phyloP scores from a whole-genome alignment of 805 yeast genomes.

The Jamesozyma hellenica region DNA sequence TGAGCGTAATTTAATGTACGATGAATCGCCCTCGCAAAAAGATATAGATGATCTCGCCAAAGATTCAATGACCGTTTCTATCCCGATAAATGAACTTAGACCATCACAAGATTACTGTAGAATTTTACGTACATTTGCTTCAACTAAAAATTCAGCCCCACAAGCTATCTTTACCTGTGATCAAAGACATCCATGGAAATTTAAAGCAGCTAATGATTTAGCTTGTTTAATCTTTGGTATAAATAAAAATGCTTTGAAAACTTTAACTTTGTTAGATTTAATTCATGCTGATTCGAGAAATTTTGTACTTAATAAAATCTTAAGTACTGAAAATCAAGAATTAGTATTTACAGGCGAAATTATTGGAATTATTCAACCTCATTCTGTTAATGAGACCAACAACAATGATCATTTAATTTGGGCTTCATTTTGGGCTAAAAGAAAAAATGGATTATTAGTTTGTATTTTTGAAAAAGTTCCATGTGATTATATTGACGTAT shows the following conservation, averaged over 20 bases:
- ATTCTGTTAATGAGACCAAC: neutral
- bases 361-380: conserved; percentile 61
- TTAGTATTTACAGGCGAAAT: conserved; percentile 75
- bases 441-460: conserved; percentile 57
- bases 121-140: conserved; percentile 53
- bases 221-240: conserved; percentile 84
- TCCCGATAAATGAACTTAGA: neutral
- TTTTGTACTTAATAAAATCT: conserved; percentile 52
- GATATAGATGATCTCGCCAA: conserved; percentile 22
- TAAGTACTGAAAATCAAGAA: conserved; percentile 31
- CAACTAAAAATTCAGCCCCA: conserved; percentile 63
- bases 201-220: conserved; percentile 79
- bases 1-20: conserved; percentile 18
- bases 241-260: conserved; percentile 49
- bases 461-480: conserved; percentile 84
- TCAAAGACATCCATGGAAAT: conserved; percentile 62
- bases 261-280: conserved; percentile 61
- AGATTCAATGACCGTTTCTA: neutral
- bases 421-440: conserved; percentile 88
- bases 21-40: conserved; percentile 23
- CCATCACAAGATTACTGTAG: conserved; percentile 29
- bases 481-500: conserved; percentile 53
- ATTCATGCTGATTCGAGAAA: conserved; percentile 67
- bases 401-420: conserved; percentile 42
- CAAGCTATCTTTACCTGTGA: conserved; percentile 82